Evolutionary conservation across 306 rosid genomes (phyloP), one percentile per base, ranked within the genome.

Genomic region (Purshia tridentata): DNA sequence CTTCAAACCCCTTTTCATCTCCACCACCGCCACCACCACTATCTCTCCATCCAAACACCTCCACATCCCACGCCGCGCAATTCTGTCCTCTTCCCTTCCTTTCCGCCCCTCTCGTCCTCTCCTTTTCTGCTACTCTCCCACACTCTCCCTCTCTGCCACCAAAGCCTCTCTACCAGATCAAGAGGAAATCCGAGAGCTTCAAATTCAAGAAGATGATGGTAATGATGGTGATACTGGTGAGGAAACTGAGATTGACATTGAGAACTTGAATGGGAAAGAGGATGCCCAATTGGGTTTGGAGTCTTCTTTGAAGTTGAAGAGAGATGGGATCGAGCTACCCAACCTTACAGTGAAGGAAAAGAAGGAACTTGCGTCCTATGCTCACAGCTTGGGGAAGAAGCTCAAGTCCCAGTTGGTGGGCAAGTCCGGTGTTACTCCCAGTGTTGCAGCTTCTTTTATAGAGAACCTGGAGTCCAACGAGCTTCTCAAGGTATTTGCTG

Each of bases 401-500:
- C 89, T 94, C 18, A 94, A 91, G 78, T 79, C 85, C n/a, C 97
- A 94, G 74, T 79, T 86, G 86, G 97, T 94, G 69, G 98, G 97
- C 0, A 94, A 91, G 65, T 85, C 91, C 55, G 98, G 98, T 59
- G 90, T 94, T 44, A 94, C 97, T 0, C 54, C 88, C 41, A 88
- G 73, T 74, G 71, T 93, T 57, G 96, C 92, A 3, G 64, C 91
- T 6, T 84, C 96, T 58, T 93, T 94, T 85, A 42, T 84, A 6
- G 93, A 94, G 82, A 94, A 82, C 20, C 98, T 94, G 23, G 98
- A 94, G 80, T 75, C 97, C 22, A 94, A 91, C 40, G 98, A 94
- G 82, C 96, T 94, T 86, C 92, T 91, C 52, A 91, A 94, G 96
- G 98, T 91, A 41, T 51, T 51, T 67, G 10, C 41, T 69, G 44